phyloP scores from a whole-genome alignment of 139 green algal species.

The Chlorella vulgaris region DNA sequence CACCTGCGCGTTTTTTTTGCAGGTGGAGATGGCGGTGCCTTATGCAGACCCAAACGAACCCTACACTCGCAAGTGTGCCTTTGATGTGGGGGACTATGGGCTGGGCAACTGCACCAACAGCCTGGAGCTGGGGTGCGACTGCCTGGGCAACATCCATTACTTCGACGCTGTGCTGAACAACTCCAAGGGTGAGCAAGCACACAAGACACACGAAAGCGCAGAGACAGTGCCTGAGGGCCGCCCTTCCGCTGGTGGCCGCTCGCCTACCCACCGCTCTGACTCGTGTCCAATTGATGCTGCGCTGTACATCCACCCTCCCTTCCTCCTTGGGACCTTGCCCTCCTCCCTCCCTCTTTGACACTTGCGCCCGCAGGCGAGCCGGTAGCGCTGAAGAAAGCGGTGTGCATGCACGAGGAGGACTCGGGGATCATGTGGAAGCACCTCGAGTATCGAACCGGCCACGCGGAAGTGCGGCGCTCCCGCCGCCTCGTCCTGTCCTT shows the following conservation, averaged over 20 bases:
- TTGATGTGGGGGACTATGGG: slow-evolving; percentile 69
- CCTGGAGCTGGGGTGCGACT: slow-evolving; percentile 88
- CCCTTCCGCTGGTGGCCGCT: background rate
- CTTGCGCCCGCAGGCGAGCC: slow-evolving; percentile 31
- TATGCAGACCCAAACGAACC: slow-evolving; percentile 73
- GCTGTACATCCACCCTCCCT: no score
- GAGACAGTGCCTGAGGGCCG: background rate
- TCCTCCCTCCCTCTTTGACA: no score
- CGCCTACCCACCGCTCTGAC: background rate
- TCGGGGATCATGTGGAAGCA: slow-evolving; percentile 90
- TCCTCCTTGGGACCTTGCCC: no score
- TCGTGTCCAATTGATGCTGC: no score
- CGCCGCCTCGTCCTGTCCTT: slow-evolving; percentile 79
- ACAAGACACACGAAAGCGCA: background rate
- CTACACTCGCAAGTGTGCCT: slow-evolving; percentile 84
- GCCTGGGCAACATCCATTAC: slow-evolving; percentile 87
- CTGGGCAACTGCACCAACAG: slow-evolving; percentile 67
- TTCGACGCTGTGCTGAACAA: slow-evolving; percentile 83
- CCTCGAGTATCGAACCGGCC: slow-evolving; percentile 63
- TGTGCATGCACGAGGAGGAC: slow-evolving; percentile 94
- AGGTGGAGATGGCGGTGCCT: slow-evolving; percentile 90
- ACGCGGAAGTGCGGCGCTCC: slow-evolving; percentile 46
- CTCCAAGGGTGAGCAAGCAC: slow-evolving; percentile 49
- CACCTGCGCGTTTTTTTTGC: background rate
- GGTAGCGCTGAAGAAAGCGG: slow-evolving; percentile 72